Base-by-base conservation (phyloP, 2,329 filamentous ascomycete species). In the Cryoendolithus antarcticus region DNA sequence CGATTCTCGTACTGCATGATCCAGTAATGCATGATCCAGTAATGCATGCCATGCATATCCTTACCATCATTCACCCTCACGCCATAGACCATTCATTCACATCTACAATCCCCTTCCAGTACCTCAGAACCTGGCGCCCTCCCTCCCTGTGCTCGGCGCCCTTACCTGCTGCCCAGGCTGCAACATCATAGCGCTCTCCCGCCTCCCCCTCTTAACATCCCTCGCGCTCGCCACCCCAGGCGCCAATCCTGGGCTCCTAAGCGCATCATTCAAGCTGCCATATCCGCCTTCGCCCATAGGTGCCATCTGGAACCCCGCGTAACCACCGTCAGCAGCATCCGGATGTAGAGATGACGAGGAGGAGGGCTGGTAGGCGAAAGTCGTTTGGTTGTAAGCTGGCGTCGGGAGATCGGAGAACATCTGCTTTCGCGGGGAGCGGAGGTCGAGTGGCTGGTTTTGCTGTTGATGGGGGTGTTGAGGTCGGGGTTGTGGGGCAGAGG, bases 351-450 rank as follows among this genome's bases (percentile, higher is more conserved):
- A 27, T 8, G 24, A 27, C 24, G 24, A 27, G 24, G 24, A 27
- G 6, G 24, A 27, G 9, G 34, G 24, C 9, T 28, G 34, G 32
- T 38, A 34, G 37, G 33, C 40, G 43, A 58, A 58, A 24, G 64
- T 65, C 7, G 67, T 70, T 48, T 77, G 74, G 41, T 73, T 70
- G 52, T 78, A 78, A 2, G 69, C 69, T 27, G 76, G 75, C 0
- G 75, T 80, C 5, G 77, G 74, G n/a, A 79, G 61, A 46, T 81
- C 75, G 2, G 73, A 71, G 54, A 80, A 80, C 64, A 77, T 76
- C 52, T 80, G 77, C 44, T 71, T 71, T 15, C 75, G 69, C 12
- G 78, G 76, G 32, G 75, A 79, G 32, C 75, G 72, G 35, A 79
- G 70, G 44, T 76, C 74, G 39, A 77, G 73, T 9, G 74, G 63